These are phyloP conservation scores for Psilocybe cubensis DNA, from an alignment of 768 basidiomycete genomes.

Conservation along the genomic window DNA sequence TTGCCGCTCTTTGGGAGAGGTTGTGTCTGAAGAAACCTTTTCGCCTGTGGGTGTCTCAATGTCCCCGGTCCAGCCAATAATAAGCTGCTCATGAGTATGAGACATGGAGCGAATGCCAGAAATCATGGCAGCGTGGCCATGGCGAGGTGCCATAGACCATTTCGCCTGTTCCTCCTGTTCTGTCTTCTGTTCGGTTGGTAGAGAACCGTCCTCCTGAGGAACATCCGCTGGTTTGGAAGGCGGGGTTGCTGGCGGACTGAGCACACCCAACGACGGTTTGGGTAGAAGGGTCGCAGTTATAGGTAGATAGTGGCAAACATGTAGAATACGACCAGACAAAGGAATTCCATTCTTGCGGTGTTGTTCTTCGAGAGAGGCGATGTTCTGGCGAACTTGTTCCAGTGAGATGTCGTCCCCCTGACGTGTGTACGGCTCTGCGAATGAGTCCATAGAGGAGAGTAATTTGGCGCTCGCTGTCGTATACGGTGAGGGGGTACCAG, in stretches of 20 bases:
- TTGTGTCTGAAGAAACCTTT: conserved; percentile 50
- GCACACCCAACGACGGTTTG: conserved; percentile 49
- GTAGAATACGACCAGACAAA: conserved; percentile 88
- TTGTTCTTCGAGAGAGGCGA: conserved; percentile 71
- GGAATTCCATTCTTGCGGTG: conserved; percentile 71
- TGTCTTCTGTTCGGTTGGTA: conserved; percentile 9
- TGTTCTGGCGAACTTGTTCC: conserved; percentile 74
- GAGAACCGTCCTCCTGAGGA: conserved; percentile 21
- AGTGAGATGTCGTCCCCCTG: conserved; percentile 69
- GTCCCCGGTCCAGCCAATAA: conserved; percentile 95
- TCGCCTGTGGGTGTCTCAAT: conserved; percentile 49
- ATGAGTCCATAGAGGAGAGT: conserved; percentile 58
- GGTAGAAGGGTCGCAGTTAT: conserved; percentile 61
- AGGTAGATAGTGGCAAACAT: conserved; percentile 90
- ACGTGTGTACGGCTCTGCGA: conserved; percentile 70
- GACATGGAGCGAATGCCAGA: conserved; percentile 88
- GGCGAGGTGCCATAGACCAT: conserved; percentile 81
- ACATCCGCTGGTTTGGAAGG: conserved; percentile 59
- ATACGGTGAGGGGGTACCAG: neutral
- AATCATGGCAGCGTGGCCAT: conserved; percentile 95
- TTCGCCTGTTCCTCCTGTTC: conserved; percentile 17
- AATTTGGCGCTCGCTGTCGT: neutral
- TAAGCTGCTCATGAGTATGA: conserved; percentile 84
- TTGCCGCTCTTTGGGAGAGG: conserved; percentile 65
- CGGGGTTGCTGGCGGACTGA: conserved; percentile 80